phyloP scores from a whole-genome alignment of 495 filamentous ascomycete species.

The Darksidea phi region DNA sequence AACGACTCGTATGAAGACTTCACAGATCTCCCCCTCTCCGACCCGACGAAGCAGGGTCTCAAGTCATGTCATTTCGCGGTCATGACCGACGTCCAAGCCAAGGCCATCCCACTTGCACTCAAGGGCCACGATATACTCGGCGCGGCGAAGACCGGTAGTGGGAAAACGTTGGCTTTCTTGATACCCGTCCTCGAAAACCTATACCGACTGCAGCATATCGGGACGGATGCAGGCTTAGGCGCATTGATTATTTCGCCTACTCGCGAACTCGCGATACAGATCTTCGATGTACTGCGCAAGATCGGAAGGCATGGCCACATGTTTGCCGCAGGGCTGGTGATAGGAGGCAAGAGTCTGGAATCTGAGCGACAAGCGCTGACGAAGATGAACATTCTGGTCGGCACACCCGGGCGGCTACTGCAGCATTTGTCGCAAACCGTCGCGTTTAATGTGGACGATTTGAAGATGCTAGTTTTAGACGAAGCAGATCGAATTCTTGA shows the following conservation, averaged over 20 bases:
- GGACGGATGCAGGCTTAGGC: constrained; percentile 79
- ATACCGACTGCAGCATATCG: constrained; percentile 86
- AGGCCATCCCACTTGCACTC: constrained; percentile 79
- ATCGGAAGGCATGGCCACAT: constrained; percentile 79
- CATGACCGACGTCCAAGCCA: constrained; percentile 87
- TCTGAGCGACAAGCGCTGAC: constrained; percentile 85
- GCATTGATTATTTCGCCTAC: constrained; percentile 93
- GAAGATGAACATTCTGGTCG: constrained; percentile 97
- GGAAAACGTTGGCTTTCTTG: constrained; percentile 93
- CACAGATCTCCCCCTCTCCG: constrained; percentile 80
- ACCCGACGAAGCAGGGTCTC: constrained; percentile 76
- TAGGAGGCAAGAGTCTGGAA: constrained; percentile 86
- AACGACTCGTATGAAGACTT: constrained; percentile 52
- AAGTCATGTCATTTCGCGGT: constrained; percentile 84
- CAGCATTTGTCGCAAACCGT: constrained; percentile 96
- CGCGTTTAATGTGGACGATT: constrained; percentile 80
- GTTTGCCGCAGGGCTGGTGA: constrained; percentile 91
- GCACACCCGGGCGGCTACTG: constrained; percentile 90
- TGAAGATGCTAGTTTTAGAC: constrained; percentile 91
- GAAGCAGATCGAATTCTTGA: constrained; percentile 97
- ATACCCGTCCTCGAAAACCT: constrained; percentile 91
- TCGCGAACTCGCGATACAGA: constrained; percentile 92
- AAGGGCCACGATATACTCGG: constrained; percentile 89
- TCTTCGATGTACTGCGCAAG: constrained; percentile 91
- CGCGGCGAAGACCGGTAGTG: constrained; percentile 93